Base-by-base conservation (phyloP, 139 green algal genomes). In the Edaphochlamys debaryana region DNA sequence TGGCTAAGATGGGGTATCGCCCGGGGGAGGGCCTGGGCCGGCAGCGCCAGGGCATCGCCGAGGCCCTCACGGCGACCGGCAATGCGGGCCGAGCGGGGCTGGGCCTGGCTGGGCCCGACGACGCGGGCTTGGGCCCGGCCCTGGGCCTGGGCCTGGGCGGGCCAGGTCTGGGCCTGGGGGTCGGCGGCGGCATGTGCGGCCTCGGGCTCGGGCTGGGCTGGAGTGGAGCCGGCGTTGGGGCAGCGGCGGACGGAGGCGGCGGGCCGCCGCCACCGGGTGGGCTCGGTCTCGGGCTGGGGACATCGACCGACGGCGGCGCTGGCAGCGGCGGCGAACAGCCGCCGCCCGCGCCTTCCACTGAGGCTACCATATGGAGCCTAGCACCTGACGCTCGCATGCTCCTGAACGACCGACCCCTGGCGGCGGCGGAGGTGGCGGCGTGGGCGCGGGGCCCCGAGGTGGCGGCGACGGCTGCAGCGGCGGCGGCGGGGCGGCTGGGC, bases 1-100 rank as follows among this genome's bases (percentile, higher is more conserved):
- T 90, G 80, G 80, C 67, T 17, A 79, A 78, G 48, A 87, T 90
- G 86, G 86, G 86, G 0, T 79, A 87, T 70, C 56, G 52, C 56
- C 58, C 68, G 80, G 85, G 82, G 22, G 25, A 69, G 34, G 87
- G 84, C 1, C 64, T 91, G 67, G 87, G 87, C 20, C 77, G 75
- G 38, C 25, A 80, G 23, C 58, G 60, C 29, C 85, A 88, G 52
- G 88, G 85, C 52, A 84, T 81, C 17, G 63, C 60, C 3, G 29
- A 76, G 32, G 32, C 77, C 7, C 0, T 91, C 37, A 22, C 79
- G 42, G 64, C 41, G 36, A 42, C 37, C 27, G 64, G 73, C 48
- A 84, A 84, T 50, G 13, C 32, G 34, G 30, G 50, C 9, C 78
- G 78, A 3, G 66, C 67, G 32, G 78, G 78, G 4, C 78, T 84